Evolutionary conservation across 2,329 filamentous ascomycete genomes (phyloP).

Genomic region (Colletotrichum destructivum): DNA sequence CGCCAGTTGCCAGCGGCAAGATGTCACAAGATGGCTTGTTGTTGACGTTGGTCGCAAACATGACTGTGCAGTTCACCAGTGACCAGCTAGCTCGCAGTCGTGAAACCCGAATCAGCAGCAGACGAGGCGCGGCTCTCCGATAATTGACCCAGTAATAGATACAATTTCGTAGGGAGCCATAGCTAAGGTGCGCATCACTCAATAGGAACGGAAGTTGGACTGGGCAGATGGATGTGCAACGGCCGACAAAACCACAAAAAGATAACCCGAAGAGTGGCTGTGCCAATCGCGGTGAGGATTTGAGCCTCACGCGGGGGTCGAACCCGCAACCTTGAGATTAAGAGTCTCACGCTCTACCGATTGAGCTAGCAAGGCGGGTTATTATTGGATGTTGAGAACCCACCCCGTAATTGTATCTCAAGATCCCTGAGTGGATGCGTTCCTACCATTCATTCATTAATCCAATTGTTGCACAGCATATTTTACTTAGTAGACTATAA

Average conservation of each 20-base stretch:
- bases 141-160: no score
- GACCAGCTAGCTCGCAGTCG: no score
- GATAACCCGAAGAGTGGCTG: conserved; percentile 12
- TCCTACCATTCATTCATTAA: background rate
- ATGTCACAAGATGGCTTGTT: no score
- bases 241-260: background rate
- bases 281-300: conserved; percentile 33
- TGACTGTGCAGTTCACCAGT: background rate
- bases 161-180: no score
- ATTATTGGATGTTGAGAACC: background rate
- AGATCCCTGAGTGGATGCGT: no score
- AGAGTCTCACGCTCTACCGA: conserved; percentile 83
- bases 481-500: no score
- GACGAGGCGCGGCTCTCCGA: no score
- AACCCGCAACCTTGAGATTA: conserved; percentile 51
- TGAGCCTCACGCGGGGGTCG: conserved; percentile 46
- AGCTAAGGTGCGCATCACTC: background rate
- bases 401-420: accelerated
- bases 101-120: no score
- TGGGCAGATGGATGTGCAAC: background rate
- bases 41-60: background rate
- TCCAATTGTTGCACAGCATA: no score
- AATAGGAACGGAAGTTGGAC: no score
- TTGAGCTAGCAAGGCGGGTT: conserved; percentile 69
- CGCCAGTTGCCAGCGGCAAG: background rate